Conservation (phyloP, 495 filamentous ascomycete species). For the Penicillium samsonianum region DNA sequence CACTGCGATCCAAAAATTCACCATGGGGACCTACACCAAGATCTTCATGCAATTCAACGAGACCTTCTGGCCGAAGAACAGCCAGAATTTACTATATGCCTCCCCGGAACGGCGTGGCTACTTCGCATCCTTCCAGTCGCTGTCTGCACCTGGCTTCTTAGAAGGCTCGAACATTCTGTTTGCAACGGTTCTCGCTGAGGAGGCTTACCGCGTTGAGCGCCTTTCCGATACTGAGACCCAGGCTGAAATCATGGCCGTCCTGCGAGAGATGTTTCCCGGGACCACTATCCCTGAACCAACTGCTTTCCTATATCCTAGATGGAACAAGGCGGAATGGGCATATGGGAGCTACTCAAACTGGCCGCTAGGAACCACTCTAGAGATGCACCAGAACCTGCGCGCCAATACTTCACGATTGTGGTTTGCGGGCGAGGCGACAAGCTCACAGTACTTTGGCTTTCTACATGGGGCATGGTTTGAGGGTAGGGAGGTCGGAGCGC, state of each 20-base stretch:
- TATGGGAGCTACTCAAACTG: conserved; percentile 65
- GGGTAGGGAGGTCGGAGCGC: conserved; percentile 54
- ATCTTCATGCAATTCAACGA: conserved; percentile 74
- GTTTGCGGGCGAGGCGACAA: conserved; percentile 75
- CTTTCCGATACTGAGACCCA: too few species aligned
- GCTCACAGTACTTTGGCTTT: conserved; percentile 69
- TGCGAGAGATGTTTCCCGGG: conserved; percentile 66
- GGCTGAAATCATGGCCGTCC: too few species aligned
- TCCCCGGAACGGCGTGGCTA: too few species aligned
- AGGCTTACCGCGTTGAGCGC: too few species aligned
- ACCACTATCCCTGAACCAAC: conserved; percentile 64
- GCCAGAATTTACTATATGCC: conserved; percentile 33
- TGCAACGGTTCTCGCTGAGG: too few species aligned
- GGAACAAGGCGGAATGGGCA: conserved; percentile 66
- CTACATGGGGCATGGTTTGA: conserved; percentile 69
- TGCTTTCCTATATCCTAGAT: conserved; percentile 70
- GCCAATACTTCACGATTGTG: conserved; percentile 65
- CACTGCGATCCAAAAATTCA: conserved; percentile 63
- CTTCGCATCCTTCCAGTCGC: too few species aligned
- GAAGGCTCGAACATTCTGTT: too few species aligned
- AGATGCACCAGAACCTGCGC: too few species aligned
- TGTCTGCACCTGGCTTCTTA: too few species aligned
- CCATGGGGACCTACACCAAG: conserved; percentile 78
- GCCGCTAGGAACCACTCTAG: too few species aligned
- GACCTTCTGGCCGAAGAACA: conserved; percentile 68